phyloP scores from a whole-genome alignment of 2,329 filamentous ascomycete genomes.

The Paecilomyces sp. region DNA sequence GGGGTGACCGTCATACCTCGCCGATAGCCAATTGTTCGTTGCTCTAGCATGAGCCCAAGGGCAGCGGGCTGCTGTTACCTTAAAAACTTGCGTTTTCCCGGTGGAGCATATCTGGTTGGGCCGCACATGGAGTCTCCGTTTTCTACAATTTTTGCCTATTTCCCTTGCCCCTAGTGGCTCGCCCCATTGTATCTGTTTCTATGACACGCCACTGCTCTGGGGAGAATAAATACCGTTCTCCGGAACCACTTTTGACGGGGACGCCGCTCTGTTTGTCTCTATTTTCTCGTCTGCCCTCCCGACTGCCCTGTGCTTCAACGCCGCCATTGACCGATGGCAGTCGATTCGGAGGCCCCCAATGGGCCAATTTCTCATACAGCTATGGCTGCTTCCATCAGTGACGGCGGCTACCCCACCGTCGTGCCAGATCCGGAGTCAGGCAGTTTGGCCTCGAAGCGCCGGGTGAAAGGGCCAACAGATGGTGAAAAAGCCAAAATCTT shows the following conservation, averaged over 20 bases:
- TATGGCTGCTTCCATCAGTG: constrained; percentile 6
- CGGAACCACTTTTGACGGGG: background rate
- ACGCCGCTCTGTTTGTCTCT: background rate
- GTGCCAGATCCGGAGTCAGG: constrained; percentile 8
- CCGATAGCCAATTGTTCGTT: background rate
- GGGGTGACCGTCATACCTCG: background rate
- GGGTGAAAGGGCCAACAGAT: constrained; percentile 3
- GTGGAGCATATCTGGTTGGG: background rate
- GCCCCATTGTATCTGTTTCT: background rate
- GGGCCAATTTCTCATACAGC: background rate
- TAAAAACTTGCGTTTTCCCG: background rate
- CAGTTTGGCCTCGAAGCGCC: constrained; percentile 7
- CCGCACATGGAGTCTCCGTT: background rate
- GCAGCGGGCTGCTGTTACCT: background rate
- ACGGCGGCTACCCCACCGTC: constrained; percentile 8
- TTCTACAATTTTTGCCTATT: background rate
- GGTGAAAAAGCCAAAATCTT: constrained; percentile 12
- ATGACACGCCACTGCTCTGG: background rate
- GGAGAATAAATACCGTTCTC: background rate
- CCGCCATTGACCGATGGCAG: background rate
- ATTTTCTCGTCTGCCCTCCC: background rate
- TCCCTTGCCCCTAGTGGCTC: background rate
- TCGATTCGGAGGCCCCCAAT: background rate
- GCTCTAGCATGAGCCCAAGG: background rate
- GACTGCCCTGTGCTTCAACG: background rate